These are phyloP conservation scores for Gymnopilus junonius DNA, from an alignment of 768 basidiomycete genomes.

Conservation along the genomic window DNA sequence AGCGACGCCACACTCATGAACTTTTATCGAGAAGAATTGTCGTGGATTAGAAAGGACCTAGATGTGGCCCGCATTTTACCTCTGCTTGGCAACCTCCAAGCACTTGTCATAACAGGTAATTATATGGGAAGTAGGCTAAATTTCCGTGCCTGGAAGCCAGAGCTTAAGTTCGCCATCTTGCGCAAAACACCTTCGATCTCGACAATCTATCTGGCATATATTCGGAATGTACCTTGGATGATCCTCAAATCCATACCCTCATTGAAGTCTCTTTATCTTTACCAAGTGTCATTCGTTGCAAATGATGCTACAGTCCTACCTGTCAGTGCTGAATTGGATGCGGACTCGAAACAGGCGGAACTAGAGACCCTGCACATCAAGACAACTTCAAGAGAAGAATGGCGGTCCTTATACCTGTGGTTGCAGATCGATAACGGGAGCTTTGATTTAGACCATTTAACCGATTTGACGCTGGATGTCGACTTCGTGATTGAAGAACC, in stretches of 20 bases:
- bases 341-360: not conserved
- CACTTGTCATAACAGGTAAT: slow-evolving; percentile 1
- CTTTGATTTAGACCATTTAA: slow-evolving; percentile 4
- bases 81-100: slow-evolving; percentile 3
- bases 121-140: slow-evolving; percentile 6
- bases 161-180: slow-evolving; percentile 9
- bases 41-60: slow-evolving; percentile 14
- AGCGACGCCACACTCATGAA: slow-evolving; percentile 1
- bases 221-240: slow-evolving; percentile 14
- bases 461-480: not conserved
- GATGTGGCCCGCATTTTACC: slow-evolving; percentile 5
- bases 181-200: not conserved
- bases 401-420: slow-evolving; percentile 16
- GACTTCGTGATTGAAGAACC: not conserved
- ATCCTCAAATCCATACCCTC: slow-evolving; percentile 6
- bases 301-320: not conserved
- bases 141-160: slow-evolving; percentile 8
- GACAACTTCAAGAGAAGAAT: slow-evolving; percentile 1
- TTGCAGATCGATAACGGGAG: not conserved
- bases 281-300: not conserved
- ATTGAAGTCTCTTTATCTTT: not conserved
- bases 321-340: not conserved
- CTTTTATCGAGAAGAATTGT: slow-evolving; percentile 14
- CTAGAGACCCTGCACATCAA: not conserved
- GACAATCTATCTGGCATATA: slow-evolving; percentile 2